These are phyloP conservation scores for Fusarium guadeloupense DNA, from an alignment of 2,329 filamentous ascomycete genomes.

Conservation along the genomic window DNA sequence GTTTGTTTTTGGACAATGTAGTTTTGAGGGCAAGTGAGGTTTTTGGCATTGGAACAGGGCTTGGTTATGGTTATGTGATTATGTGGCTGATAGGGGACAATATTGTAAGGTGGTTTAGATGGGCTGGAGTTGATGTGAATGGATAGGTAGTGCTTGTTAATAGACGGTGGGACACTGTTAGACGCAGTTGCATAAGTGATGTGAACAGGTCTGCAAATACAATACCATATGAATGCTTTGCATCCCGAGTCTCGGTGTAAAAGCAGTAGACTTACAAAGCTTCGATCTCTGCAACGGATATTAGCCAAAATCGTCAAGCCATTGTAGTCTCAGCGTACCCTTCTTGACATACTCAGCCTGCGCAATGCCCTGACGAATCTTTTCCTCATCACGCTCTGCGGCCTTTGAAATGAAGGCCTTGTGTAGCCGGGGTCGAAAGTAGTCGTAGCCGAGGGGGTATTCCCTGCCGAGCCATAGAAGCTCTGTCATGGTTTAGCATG, in stretches of 20 bases:
- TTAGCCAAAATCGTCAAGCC: background rate
- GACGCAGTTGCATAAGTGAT: no score
- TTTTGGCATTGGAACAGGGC: conserved; percentile 1
- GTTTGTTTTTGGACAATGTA: conserved; percentile 15
- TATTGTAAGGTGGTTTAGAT: background rate
- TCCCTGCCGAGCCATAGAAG: conserved; percentile 84
- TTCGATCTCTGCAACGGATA: conserved; percentile 75
- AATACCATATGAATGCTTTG: background rate
- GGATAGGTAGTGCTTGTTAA: background rate
- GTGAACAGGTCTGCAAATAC: no score
- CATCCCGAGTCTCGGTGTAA: background rate
- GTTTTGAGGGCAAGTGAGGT: conserved; percentile 11
- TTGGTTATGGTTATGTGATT: background rate
- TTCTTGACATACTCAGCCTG: conserved; percentile 91
- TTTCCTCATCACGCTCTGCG: conserved; percentile 72
- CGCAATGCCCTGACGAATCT: conserved; percentile 79
- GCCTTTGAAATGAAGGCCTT: conserved; percentile 84
- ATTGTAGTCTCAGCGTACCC: conserved; percentile 60
- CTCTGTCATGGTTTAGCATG: conserved; percentile 60
- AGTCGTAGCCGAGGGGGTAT: conserved; percentile 84
- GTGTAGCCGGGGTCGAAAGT: conserved; percentile 84
- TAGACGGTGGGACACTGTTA: background rate
- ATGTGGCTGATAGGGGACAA: background rate
- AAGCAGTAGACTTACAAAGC: conserved; percentile 74
- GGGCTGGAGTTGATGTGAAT: background rate